A percentile compares a stretch with the other conserved stretches of the same genome.
Conservation (phyloP, 177 flowering plant genomes). For the Vitis hybrid region DNA sequence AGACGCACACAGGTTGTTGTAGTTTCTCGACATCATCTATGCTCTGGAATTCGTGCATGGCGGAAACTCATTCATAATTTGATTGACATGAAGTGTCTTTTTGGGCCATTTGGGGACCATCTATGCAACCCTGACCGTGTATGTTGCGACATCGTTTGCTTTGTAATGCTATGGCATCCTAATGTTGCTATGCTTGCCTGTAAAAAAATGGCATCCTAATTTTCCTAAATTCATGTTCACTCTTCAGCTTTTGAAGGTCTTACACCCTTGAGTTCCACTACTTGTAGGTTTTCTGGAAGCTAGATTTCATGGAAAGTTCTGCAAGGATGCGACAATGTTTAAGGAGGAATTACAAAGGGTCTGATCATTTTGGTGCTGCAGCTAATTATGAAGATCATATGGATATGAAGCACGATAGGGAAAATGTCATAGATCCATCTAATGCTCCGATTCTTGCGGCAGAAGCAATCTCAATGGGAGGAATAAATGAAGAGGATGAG, state of each 20-base stretch:
- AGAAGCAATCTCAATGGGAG: conserved; percentile 78
- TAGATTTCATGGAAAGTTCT: conserved; percentile 89
- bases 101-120: conserved; percentile 62
- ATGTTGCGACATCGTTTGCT: conserved; percentile 27
- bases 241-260: background rate
- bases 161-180: background rate
- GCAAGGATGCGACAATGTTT: conserved; percentile 86
- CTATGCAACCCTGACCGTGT: conserved; percentile 60
- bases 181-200: background rate
- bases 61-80: conserved; percentile 84
- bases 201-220: too few species aligned
- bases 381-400: conserved; percentile 74
- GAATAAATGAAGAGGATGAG: conserved; percentile 71
- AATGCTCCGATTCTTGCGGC: conserved; percentile 68
- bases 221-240: background rate
- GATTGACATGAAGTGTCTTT: conserved; percentile 76
- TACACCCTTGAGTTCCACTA: background rate
- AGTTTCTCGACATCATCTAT: conserved; percentile 52
- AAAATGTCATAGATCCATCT: conserved; percentile 49
- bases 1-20: conserved; percentile 80
- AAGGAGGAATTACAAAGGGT: conserved; percentile 79
- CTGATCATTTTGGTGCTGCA: conserved; percentile 90
- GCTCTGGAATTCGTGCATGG: conserved; percentile 81
- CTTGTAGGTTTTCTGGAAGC: conserved; percentile 88
- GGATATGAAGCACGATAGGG: conserved; percentile 30